Percentiles rank a stretch among this genome's conserved stretches.
Conservation (phyloP, 192 early-diverging fungal species). For the Coemansia sp. region DNA sequence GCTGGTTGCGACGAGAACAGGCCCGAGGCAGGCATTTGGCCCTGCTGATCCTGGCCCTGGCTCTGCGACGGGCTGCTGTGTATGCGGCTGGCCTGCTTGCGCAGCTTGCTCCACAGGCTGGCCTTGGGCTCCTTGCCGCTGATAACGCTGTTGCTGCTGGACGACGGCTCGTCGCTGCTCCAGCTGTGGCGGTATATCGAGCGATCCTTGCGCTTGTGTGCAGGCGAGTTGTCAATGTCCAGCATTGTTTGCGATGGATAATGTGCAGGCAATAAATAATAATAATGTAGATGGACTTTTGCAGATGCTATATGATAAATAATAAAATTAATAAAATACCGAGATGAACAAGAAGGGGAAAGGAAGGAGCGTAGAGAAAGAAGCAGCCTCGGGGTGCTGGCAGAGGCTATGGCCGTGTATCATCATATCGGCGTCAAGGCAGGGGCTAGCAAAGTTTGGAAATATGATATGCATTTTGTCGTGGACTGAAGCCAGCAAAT, state of each 20-base stretch:
- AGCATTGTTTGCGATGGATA: constrained; percentile 11
- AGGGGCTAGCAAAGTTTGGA: no score
- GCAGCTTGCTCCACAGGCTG: constrained; percentile 45
- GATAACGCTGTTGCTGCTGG: constrained; percentile 36
- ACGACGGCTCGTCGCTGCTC: constrained; percentile 47
- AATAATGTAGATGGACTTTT: neutral
- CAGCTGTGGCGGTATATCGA: constrained; percentile 36
- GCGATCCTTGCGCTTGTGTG: constrained; percentile 9
- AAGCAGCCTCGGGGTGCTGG: no score
- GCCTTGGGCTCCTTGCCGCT: constrained; percentile 21
- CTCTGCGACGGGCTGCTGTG: constrained; percentile 11
- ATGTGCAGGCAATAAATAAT: neutral
- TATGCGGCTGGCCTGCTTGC: constrained; percentile 35
- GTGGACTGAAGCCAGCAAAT: constrained; percentile 4
- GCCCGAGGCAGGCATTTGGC: neutral
- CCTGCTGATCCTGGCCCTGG: neutral
- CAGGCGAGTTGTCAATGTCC: constrained; percentile 18
- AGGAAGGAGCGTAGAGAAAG: neutral
- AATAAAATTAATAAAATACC: neutral
- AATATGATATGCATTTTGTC: neutral
- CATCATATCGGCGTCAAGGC: no score
- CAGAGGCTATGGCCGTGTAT: no score
- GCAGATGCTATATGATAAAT: neutral
- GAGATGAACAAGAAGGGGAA: constrained; percentile 3
- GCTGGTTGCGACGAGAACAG: neutral